A percentile compares a stretch with the other conserved stretches of the same genome.
Evolutionary conservation across 129 eudicot genomes (phyloP).

Genomic region (Lactuca sativa): DNA sequence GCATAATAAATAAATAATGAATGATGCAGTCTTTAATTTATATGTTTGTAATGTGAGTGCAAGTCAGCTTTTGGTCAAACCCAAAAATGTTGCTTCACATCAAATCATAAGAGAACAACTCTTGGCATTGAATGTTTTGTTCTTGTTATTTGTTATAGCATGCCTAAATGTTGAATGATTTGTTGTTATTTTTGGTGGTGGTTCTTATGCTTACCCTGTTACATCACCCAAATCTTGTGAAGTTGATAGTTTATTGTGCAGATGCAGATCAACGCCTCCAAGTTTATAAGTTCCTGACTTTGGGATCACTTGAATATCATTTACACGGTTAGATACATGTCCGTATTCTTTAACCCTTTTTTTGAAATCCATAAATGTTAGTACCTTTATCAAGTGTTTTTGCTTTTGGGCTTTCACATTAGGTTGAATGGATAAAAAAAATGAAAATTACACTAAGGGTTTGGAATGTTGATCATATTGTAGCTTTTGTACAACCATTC

Average conservation of each 20-base stretch:
- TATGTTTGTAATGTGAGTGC: no score
- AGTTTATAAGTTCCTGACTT: slow-evolving; percentile 89
- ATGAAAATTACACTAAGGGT: not conserved
- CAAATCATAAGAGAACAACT: no score
- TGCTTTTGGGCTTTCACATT: no score
- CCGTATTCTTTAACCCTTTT: not conserved
- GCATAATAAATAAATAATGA: no score
- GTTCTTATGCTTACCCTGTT: slow-evolving; percentile 95
- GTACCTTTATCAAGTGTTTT: no score
- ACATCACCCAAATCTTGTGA: slow-evolving; percentile 85
- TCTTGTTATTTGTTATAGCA: not conserved
- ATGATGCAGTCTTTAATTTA: no score
- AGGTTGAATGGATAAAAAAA: no score
- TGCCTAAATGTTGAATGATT: not conserved
- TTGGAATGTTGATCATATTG: no score
- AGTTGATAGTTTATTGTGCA: slow-evolving; percentile 93
- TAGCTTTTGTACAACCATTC: not conserved
- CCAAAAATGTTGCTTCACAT: no score
- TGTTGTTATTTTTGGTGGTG: slow-evolving; percentile 58
- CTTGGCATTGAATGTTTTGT: no score
- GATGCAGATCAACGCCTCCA: slow-evolving; percentile 93
- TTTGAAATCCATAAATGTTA: no score
- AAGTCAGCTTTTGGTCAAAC: no score
- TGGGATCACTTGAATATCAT: slow-evolving; percentile 95
- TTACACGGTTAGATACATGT: slow-evolving; percentile 64